phyloP scores from a whole-genome alignment of 805 yeast genomes.

The Candida patagonica region DNA sequence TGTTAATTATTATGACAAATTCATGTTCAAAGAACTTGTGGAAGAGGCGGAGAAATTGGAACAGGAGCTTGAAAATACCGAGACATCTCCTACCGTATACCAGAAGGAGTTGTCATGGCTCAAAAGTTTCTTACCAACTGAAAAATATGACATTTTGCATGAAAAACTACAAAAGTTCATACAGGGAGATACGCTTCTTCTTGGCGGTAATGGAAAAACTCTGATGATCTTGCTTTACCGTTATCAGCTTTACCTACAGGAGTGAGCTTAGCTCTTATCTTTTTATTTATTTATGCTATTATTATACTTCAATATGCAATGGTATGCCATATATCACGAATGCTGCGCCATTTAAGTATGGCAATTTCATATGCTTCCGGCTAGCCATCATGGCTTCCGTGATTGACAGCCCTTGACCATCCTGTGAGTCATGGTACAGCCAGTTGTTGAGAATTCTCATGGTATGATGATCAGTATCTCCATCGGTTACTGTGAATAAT shows the following conservation, averaged over 20 bases:
- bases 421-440: constrained; percentile 35
- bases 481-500: constrained; percentile 96
- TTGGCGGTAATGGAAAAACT: not conserved
- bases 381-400: constrained; percentile 52
- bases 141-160: too few relatives aligned
- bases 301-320: constrained; percentile 6
- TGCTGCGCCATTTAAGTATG: constrained; percentile 82
- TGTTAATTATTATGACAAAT: constrained; percentile 3
- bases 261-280: not conserved
- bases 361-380: constrained; percentile 58
- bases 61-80: too few relatives aligned
- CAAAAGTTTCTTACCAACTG: too few relatives aligned
- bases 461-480: constrained; percentile 80
- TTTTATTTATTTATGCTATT: not conserved
- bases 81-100: too few relatives aligned
- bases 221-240: not conserved
- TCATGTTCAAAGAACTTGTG: constrained; percentile 5
- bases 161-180: too few relatives aligned
- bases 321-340: constrained; percentile 91
- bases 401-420: constrained; percentile 27
- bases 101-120: too few relatives aligned
- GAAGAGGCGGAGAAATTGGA: constrained; percentile 5
- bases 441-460: constrained; percentile 49
- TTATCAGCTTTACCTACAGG: not conserved
- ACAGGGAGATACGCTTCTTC: not conserved